A percentile compares a stretch with the other conserved stretches of the same genome.
Conservation (phyloP, 495 filamentous ascomycete genomes). For the Mycothermus thermophilus region DNA sequence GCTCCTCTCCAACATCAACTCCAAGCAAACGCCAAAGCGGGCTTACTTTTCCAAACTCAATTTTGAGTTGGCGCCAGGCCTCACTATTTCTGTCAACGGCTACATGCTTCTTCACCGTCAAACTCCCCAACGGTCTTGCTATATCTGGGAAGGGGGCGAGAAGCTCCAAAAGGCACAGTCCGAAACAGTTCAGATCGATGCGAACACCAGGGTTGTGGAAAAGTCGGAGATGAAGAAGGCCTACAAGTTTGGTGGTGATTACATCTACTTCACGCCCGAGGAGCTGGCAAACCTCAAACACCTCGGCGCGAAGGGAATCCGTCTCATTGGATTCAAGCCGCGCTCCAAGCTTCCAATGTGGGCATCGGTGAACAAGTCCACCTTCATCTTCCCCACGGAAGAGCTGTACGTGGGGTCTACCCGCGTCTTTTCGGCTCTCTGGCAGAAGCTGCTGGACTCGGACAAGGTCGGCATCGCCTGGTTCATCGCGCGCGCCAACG, state of each 20-base stretch:
- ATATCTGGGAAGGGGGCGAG: conserved; percentile 74
- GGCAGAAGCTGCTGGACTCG: conserved; percentile 66
- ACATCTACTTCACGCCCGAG: conserved; percentile 70
- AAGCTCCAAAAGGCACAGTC: conserved; percentile 64
- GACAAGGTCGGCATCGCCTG: conserved; percentile 75
- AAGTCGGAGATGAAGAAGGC: conserved; percentile 77
- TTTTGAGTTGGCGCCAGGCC: conserved; percentile 70
- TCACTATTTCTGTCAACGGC: conserved; percentile 82
- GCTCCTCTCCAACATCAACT: conserved; percentile 80
- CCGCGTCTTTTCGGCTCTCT: conserved; percentile 80
- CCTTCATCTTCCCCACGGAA: conserved; percentile 91
- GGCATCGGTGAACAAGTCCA: conserved; percentile 72
- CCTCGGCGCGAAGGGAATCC: conserved; percentile 58
- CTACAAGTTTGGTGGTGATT: conserved; percentile 89
- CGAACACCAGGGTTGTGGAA: conserved; percentile 63
- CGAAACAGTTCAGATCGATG: conserved; percentile 55
- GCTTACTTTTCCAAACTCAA: conserved; percentile 74
- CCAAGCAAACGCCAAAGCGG: conserved; percentile 74
- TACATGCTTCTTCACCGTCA: conserved; percentile 82
- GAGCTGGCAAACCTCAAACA: conserved; percentile 62
- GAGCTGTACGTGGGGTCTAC: conserved; percentile 80
- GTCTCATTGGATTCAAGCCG: conserved; percentile 91
- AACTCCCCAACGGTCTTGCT: conserved; percentile 62
- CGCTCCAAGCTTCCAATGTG: conserved; percentile 61
- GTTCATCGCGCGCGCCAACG: conserved; percentile 74